Percentiles rank a stretch among this genome's conserved stretches.
These are phyloP conservation scores for Cystobasidium onofrii DNA, from an alignment of 768 basidiomycete species.

Conservation along the genomic window DNA sequence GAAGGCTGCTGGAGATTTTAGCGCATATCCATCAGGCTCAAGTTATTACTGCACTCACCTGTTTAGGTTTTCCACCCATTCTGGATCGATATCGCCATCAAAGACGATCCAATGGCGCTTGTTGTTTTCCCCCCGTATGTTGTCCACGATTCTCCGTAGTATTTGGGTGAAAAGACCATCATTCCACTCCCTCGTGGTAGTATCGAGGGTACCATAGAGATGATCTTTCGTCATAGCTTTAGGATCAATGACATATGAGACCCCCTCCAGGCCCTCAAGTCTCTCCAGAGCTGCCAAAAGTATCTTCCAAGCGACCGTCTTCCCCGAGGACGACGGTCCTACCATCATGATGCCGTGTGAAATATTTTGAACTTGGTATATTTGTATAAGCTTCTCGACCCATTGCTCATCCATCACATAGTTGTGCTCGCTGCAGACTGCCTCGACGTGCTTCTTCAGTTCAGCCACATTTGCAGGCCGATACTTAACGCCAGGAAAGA, in stretches of 20 bases:
- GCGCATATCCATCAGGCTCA: neutral
- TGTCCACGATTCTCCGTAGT: constrained; percentile 92
- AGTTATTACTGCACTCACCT: constrained; percentile 55
- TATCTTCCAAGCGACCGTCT: constrained; percentile 94
- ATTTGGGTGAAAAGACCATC: constrained; percentile 98
- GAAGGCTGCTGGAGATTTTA: constrained; percentile 57
- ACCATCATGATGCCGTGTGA: constrained; percentile 99
- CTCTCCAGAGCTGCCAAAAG: constrained; percentile 80
- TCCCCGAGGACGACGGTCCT: constrained; percentile 90
- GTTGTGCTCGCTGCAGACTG: constrained; percentile 76
- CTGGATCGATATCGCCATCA: constrained; percentile 97
- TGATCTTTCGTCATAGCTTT: constrained; percentile 99
- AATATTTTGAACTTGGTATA: constrained; percentile 99
- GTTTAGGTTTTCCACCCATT: constrained; percentile 99
- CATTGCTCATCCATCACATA: constrained; percentile 80
- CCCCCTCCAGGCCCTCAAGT: constrained; percentile 82
- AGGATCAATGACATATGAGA: constrained; percentile 93
- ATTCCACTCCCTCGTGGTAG: constrained; percentile 97
- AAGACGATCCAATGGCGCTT: constrained; percentile 99
- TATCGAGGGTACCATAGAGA: constrained; percentile 91
- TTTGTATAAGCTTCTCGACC: constrained; percentile 89
- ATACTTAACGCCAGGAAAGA: constrained; percentile 93
- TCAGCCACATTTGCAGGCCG: constrained; percentile 77
- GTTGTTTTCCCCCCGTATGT: constrained; percentile 91
- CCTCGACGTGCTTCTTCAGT: constrained; percentile 72